Evolutionary conservation across 495 filamentous ascomycete genomes (phyloP).

Genomic region (Hypoxylon subgilvum): DNA sequence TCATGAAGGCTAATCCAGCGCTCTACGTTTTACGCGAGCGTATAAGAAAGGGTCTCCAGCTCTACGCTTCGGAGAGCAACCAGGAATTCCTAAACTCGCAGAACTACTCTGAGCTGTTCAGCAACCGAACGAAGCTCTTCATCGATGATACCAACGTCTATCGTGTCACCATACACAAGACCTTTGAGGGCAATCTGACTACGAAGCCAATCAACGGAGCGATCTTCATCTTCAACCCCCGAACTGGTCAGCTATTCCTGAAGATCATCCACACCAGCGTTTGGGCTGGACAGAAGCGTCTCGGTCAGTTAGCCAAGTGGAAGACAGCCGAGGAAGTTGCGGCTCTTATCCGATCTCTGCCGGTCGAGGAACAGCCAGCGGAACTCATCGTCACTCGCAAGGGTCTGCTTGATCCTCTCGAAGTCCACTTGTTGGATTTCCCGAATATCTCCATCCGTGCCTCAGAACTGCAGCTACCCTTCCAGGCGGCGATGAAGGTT

Average conservation of each 20-base stretch:
- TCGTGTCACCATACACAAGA: conserved; percentile 99
- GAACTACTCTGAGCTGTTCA: conserved; percentile 99
- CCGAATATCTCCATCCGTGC: conserved; percentile 99
- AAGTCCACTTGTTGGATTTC: conserved; percentile 97
- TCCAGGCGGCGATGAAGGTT: conserved; percentile 99
- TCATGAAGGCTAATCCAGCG: conserved; percentile 99
- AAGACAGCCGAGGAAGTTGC: conserved; percentile 99
- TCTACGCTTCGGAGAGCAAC: conserved; percentile 98
- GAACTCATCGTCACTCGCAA: conserved; percentile 98
- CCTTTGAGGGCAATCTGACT: conserved; percentile 98
- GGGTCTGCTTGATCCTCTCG: conserved; percentile 94
- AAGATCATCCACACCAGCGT: conserved; percentile 99
- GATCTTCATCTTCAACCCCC: conserved; percentile 99
- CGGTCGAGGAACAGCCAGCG: conserved; percentile 98
- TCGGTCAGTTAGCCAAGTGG: conserved; percentile 98
- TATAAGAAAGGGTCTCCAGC: conserved; percentile 97
- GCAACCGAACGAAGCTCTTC: conserved; percentile 98
- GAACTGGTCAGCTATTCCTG: conserved; percentile 95
- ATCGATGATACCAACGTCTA: conserved; percentile 99
- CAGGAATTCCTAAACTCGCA: conserved; percentile 99
- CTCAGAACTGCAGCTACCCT: conserved; percentile 95
- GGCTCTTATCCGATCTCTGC: conserved; percentile 92
- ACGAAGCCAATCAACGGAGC: conserved; percentile 99
- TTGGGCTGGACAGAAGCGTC: conserved; percentile 99
- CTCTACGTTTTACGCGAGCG: conserved; percentile 96